Evolutionary conservation across 148 eudicot genomes (phyloP), one percentile per base, ranked within the genome.

Genomic region (Polygonum maritimum): DNA sequence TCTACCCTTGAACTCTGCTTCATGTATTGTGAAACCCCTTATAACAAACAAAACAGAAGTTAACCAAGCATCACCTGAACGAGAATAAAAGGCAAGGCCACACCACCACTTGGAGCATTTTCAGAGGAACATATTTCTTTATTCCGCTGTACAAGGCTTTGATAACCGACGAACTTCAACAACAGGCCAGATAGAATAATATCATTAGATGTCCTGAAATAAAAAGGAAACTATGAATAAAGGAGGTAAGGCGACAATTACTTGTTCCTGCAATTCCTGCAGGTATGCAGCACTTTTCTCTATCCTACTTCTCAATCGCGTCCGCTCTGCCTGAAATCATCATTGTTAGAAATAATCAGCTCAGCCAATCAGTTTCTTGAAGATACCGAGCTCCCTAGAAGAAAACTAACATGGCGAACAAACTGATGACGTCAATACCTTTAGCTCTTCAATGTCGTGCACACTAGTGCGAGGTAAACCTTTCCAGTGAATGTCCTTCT

Each of bases 401-500:
- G 75, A 19, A 31, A 13, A 16, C 54, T 19, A 52, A 67, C 19
- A 36, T 15, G 33, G 22, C 41, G 38, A 4, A 74, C 47, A 11
- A 26, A 26, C 31, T 69, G 55, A 75, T 71, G 21, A 51, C 57
- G 40, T 57, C 78, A 75, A 75, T 80, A 90, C 97, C 98, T 92
- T 95, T 40, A 92, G 76, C 78, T 91, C 89, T 83, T 95, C 98
- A 79, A 90, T 86, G 76, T 92, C 97, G 70, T 81, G 86, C 80
- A 89, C 26, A 85, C 87, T 91, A 80, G 93, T 86, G 31, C 88
- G 88, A 82, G 98, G 98, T 45, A 94, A 85, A 78, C 98, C 98
- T 81, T 77, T 92, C 98, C 98, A 94, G 67, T 90, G 97, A 77
- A 94, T 94, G 77, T 94, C 98, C 78, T 94, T 94, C 76, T 90